phyloP scores from a whole-genome alignment of 2,329 filamentous ascomycete species.

The Aspergillus tubingensis region DNA sequence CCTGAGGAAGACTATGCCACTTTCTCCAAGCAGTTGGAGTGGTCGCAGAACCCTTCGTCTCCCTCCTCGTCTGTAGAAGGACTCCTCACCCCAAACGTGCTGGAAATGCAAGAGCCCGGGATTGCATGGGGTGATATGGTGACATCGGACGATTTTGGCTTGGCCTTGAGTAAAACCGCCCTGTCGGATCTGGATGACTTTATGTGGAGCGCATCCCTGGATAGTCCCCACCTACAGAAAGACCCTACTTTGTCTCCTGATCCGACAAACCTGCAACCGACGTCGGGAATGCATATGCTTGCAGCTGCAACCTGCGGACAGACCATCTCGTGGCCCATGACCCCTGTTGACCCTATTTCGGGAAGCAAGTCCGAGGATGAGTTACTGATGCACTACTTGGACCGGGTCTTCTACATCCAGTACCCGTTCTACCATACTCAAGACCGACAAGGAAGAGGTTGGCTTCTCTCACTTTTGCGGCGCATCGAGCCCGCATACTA shows the following conservation, averaged over 20 bases:
- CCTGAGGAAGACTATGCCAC: background rate
- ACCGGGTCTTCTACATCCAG: conserved; percentile 4
- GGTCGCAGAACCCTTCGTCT: background rate
- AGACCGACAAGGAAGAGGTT: background rate
- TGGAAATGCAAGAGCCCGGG: background rate
- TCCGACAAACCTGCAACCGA: background rate
- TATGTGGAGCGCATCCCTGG: background rate
- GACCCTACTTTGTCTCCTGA: background rate
- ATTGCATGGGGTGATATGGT: background rate
- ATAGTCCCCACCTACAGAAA: background rate
- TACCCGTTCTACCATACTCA: background rate
- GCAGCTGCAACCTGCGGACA: background rate
- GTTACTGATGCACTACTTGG: conserved; percentile 7
- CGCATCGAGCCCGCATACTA: conserved; percentile 1
- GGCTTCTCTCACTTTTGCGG: conserved; percentile 1
- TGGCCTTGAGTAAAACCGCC: background rate
- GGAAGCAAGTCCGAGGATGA: background rate
- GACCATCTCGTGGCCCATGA: background rate
- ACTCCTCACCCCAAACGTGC: background rate
- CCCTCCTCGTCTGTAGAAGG: background rate
- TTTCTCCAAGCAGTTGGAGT: background rate
- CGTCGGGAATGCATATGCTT: background rate
- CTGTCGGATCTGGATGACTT: background rate
- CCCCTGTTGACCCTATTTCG: background rate
- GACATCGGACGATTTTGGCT: background rate